phyloP scores from a whole-genome alignment of 176 grass and related monocot genomes.

The Musa beccarii region DNA sequence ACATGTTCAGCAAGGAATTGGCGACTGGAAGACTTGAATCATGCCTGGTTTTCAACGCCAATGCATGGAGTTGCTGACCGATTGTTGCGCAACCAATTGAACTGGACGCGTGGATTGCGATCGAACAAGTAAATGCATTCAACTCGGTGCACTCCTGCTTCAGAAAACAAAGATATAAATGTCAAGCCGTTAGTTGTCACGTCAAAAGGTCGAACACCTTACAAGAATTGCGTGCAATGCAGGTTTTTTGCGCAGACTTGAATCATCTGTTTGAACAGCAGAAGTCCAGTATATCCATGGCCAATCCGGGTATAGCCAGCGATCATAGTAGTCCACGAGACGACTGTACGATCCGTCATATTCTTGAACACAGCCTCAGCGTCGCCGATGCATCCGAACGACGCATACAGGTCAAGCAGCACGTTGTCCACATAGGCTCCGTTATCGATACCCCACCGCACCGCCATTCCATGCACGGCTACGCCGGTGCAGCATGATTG shows the following conservation, averaged over 20 bases:
- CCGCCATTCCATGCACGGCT: constrained; percentile 16
- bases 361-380: constrained; percentile 33
- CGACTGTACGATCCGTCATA: constrained; percentile 17
- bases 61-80: constrained; percentile 40
- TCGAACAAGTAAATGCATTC: constrained; percentile 47
- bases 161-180: constrained; percentile 15
- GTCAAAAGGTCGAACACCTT: neutral
- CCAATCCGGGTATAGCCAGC: constrained; percentile 30
- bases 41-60: constrained; percentile 30
- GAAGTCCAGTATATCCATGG: constrained; percentile 10
- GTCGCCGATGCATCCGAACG: constrained; percentile 5
- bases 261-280: constrained; percentile 33
- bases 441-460: constrained; percentile 26
- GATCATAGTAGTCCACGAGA: constrained; percentile 57
- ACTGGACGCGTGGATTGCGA: constrained; percentile 29
- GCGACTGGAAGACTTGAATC: constrained; percentile 27
- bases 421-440: constrained; percentile 42
- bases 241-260: constrained; percentile 12
- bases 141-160: constrained; percentile 36
- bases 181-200: neutral
- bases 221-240: neutral
- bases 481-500: neutral
- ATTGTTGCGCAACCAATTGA: constrained; percentile 19
- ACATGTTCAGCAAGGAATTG: constrained; percentile 55
- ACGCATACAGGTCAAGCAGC: constrained; percentile 35